Conservation (phyloP, 805 yeast genomes). For the Nakazawaea holstii region DNA sequence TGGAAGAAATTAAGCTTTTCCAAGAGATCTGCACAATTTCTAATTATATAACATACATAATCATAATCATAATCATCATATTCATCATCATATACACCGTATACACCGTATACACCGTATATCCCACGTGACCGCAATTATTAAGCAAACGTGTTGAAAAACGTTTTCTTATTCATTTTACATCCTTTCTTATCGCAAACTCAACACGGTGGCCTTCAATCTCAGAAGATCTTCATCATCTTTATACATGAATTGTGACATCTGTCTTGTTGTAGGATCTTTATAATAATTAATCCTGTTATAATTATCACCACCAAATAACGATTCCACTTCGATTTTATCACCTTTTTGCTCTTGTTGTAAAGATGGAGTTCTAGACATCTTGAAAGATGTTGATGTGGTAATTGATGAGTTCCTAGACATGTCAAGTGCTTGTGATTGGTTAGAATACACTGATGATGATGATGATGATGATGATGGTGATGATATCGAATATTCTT, state of each 20-base stretch:
- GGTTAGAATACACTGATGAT: too few relatives aligned
- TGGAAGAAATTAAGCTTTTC: too few relatives aligned
- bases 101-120: too few relatives aligned
- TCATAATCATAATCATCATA: too few relatives aligned
- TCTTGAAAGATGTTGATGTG: neutral
- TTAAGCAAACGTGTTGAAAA: too few relatives aligned
- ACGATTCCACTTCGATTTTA: constrained; percentile 3
- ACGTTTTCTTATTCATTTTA: too few relatives aligned
- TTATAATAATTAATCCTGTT: too few relatives aligned
- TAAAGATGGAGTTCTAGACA: constrained; percentile 7
- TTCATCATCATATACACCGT: too few relatives aligned
- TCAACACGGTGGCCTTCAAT: constrained; percentile 5
- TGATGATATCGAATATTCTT: neutral
- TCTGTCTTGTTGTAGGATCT: neutral
- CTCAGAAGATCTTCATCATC: constrained; percentile 10
- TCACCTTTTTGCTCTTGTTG: neutral
- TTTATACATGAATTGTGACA: neutral
- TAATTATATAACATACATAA: too few relatives aligned
- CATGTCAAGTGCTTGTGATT: neutral
- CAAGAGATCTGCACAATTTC: too few relatives aligned
- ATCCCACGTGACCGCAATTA: too few relatives aligned
- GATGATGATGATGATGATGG: neutral
- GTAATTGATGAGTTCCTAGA: constrained; percentile 7
- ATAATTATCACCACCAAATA: neutral
- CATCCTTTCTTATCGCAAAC: too few relatives aligned